phyloP scores from a whole-genome alignment of 2,329 filamentous ascomycete species.

The Penicillium brasilianum region DNA sequence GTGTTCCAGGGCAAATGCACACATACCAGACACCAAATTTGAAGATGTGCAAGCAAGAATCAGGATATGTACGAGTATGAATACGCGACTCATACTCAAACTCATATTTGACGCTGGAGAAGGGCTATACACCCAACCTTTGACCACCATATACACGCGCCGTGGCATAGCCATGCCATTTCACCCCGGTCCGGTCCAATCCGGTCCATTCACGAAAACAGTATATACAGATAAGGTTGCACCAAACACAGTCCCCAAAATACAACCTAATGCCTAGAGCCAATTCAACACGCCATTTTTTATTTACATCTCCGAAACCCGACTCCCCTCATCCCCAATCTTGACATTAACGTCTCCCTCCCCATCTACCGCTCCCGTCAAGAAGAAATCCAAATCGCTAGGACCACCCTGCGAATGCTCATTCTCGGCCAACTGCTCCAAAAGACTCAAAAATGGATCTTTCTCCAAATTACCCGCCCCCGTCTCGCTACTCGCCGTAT shows the following conservation, averaged over 20 bases:
- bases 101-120: no score
- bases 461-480: slow-evolving; percentile 63
- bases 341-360: slow-evolving; percentile 17
- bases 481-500: slow-evolving; percentile 40
- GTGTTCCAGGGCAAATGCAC: background rate
- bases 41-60: background rate
- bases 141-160: background rate
- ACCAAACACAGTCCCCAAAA: no score
- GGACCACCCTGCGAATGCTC: slow-evolving; percentile 70
- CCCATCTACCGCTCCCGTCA: slow-evolving; percentile 48
- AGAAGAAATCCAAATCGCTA: slow-evolving; percentile 78
- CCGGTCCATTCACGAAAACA: background rate
- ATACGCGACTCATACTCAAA: no score
- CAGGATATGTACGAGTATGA: background rate
- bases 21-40: background rate
- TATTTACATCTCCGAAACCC: slow-evolving; percentile 1
- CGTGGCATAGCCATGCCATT: background rate
- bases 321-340: background rate
- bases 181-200: no score
- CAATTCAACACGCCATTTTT: background rate
- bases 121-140: no score
- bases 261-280: background rate
- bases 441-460: slow-evolving; percentile 77
- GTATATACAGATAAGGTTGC: no score
- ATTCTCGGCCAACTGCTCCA: slow-evolving; percentile 83